Evolutionary conservation across 2,329 filamentous ascomycete species (phyloP), one percentile per base, ranked within the genome.

Genomic region (Phialemoniopsis sp.): DNA sequence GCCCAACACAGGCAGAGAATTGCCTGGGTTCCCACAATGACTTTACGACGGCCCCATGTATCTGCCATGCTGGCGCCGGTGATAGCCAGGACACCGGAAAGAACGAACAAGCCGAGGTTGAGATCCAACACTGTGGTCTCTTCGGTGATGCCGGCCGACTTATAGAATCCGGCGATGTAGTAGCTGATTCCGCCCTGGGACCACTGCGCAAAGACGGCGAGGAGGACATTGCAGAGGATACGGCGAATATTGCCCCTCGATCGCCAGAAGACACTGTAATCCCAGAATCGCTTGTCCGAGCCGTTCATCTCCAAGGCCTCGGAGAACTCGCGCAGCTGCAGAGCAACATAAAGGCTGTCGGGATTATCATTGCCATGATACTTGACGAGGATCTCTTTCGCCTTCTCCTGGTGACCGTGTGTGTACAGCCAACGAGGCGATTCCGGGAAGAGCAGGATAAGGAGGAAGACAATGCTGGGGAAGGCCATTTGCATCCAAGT

Each of bases 361-460:
- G 36, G 32, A 33, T 42, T 14, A 31, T 32, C 40, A 13, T 38
- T 29, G 16, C 40, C 40, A 28, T 42, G 40, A 32, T 42, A 42
- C 28, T 42, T 42, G 36, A 39, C 29, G 5, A 42, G 40, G 14
- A 42, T 29, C 15, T 21, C 40, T 9, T 17, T 35, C 12, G 36
- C 31, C 15, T 38, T 32, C 8, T 21, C 36, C 17, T 31, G 26
- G 4, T 32, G 36, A 17, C 36, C 40, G 15, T 42, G 40, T 21
- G 15, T 36, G 14, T 19, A 32, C 13, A 38, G 40, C 36, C 36
- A 38, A 17, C 29, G 18, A 13, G 40, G 36, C 9, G 21, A 28
- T 14, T 42, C 40, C 12, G 40, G 36, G 5, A n/a, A 21, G 32
- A 16, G 17, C 8, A 34, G 28, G 18, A 42, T 36, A 6, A 42